A percentile compares a stretch with the other conserved stretches of the same genome.
Evolutionary conservation across 2,329 filamentous ascomycete genomes (phyloP).

Genomic region (Seiridium cupressi): DNA sequence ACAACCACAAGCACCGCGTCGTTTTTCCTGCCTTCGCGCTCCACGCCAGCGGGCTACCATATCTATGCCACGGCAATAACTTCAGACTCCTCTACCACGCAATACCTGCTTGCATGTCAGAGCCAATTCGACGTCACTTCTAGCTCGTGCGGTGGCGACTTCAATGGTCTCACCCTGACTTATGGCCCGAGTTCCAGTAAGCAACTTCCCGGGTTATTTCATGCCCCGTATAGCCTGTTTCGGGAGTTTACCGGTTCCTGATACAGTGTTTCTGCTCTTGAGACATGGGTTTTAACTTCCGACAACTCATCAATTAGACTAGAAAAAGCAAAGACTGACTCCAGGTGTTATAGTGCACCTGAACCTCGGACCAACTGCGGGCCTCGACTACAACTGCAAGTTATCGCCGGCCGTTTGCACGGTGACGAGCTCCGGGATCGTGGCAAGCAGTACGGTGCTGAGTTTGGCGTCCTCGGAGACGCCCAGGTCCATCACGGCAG

Average conservation of each 20-base stretch:
- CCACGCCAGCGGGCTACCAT: conserved; percentile 1
- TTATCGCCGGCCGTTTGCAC: conserved; percentile 2
- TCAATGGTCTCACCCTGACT: conserved; percentile 1
- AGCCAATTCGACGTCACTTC: neutral
- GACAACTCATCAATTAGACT: too few species aligned
- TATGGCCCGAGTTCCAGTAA: neutral
- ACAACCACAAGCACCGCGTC: neutral
- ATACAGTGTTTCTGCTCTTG: too few species aligned
- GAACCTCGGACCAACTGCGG: neutral
- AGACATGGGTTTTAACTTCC: too few species aligned
- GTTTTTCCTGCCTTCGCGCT: conserved; percentile 1
- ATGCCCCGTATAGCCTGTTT: too few species aligned
- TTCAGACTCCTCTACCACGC: neutral
- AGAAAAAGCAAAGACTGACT: too few species aligned
- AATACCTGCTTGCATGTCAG: conserved; percentile 2
- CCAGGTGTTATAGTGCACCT: neutral
- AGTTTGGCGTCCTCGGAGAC: neutral
- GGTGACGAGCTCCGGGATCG: conserved; percentile 4
- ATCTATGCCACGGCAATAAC: neutral
- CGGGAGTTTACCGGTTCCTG: too few species aligned
- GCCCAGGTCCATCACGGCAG: conserved; percentile 16
- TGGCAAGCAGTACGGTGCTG: conserved; percentile 5
- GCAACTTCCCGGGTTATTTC: too few species aligned
- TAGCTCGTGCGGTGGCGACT: conserved; percentile 1
- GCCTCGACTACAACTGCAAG: conserved; percentile 4